A percentile compares a stretch with the other conserved stretches of the same genome.
phyloP scores from a whole-genome alignment of 192 early-diverging fungal genomes.

The Backusella psychrophila region DNA sequence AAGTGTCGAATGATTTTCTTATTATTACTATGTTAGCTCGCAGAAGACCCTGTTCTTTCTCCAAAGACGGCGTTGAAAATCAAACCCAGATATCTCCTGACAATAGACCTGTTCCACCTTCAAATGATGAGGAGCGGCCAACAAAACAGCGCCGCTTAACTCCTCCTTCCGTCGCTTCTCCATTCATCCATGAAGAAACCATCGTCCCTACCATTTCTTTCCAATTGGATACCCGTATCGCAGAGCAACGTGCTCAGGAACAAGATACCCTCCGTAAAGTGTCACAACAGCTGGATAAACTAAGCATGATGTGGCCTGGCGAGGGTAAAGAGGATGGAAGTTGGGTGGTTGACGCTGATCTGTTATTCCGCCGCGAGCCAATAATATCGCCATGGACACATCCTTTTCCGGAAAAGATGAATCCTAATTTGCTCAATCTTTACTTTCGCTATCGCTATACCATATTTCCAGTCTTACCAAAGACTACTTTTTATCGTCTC shows the following conservation, averaged over 20 bases:
- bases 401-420: neutral
- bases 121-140: neutral
- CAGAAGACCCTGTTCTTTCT: conserved; percentile 31
- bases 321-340: conserved; percentile 2
- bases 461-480: conserved; percentile 20
- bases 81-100: conserved; percentile 9
- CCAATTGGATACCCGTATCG: neutral
- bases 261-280: neutral
- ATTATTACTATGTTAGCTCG: conserved; percentile 22
- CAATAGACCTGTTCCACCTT: neutral
- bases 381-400: neutral
- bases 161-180: neutral
- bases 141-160: neutral
- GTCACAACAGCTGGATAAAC: neutral
- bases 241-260: neutral
- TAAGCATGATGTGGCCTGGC: conserved; percentile 13
- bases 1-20: neutral
- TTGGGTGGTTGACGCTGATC: conserved; percentile 2
- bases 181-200: neutral
- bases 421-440: neutral
- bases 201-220: neutral
- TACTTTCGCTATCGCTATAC: conserved; percentile 24
- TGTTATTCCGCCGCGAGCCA: neutral
- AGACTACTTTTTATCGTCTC: neutral
- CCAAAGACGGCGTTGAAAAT: conserved; percentile 22